Conservation (phyloP, 352 stramenopile genomes). For the Globisporangium megalacanthum region DNA sequence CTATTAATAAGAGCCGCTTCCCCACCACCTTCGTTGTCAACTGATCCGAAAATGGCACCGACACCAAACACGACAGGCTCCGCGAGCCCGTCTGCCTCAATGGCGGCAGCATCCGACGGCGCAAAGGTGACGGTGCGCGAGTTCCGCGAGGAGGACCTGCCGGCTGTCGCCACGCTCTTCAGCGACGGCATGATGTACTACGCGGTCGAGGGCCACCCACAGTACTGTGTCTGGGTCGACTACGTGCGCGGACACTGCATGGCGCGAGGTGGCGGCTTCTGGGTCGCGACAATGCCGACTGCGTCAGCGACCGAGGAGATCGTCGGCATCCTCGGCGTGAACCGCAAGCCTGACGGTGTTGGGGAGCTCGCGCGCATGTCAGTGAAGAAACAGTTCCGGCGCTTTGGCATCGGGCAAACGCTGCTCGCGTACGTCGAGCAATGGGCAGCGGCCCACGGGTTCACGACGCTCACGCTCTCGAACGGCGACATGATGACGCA, state of each 20-base stretch:
- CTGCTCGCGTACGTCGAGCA: constrained; percentile 10
- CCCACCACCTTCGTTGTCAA: no score
- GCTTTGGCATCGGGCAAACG: constrained; percentile 9
- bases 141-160: constrained; percentile 19
- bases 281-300: constrained; percentile 15
- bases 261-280: constrained; percentile 31
- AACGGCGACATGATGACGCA: constrained; percentile 13
- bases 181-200: constrained; percentile 8
- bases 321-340: constrained; percentile 18
- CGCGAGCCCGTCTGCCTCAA: no score
- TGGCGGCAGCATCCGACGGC: no score
- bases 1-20: no score
- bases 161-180: constrained; percentile 14
- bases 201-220: constrained; percentile 14
- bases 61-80: not conserved
- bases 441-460: constrained; percentile 8
- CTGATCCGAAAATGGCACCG: not conserved
- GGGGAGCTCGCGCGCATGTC: constrained; percentile 40
- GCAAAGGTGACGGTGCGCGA: constrained; percentile 14
- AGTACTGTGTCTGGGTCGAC: constrained; percentile 4
- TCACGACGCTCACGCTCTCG: constrained; percentile 9
- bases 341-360: constrained; percentile 8
- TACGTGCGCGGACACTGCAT: constrained; percentile 29
- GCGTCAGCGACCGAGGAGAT: constrained; percentile 1
- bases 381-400: constrained; percentile 17